Conservation (phyloP, 768 basidiomycete species). For the Neoboletus subvelutipes region DNA sequence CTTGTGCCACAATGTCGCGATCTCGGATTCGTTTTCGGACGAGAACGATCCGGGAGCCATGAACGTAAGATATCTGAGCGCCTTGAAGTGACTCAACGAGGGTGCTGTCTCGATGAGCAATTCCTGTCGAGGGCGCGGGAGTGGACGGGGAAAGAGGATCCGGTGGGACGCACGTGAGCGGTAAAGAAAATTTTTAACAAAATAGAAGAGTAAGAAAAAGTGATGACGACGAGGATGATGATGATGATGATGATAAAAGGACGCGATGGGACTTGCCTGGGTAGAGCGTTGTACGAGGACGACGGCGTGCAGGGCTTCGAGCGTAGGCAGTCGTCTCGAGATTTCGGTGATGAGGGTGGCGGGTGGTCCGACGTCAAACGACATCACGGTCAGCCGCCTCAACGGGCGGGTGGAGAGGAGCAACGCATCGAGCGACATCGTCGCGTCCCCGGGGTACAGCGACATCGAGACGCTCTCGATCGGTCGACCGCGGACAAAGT, state of each 20-base stretch:
- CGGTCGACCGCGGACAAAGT: conserved; percentile 48
- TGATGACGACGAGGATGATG: too few relatives aligned
- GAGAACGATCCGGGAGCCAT: conserved; percentile 43
- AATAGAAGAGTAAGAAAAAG: background rate
- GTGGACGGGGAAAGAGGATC: too few relatives aligned
- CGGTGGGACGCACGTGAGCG: background rate
- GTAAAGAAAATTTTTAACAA: background rate
- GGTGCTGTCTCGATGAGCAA: conserved; percentile 42
- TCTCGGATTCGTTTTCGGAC: conserved; percentile 43
- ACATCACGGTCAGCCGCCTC: conserved; percentile 55
- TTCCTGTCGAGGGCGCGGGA: conserved; percentile 30
- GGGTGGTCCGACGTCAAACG: conserved; percentile 50
- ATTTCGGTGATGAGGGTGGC: conserved; percentile 47
- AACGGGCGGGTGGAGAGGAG: conserved; percentile 39
- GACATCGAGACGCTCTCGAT: conserved; percentile 53
- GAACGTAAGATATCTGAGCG: conserved; percentile 54
- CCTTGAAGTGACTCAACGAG: conserved; percentile 43
- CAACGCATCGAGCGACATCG: conserved; percentile 46
- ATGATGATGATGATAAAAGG: background rate
- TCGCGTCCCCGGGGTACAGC: conserved; percentile 42
- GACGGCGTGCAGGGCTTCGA: conserved; percentile 64
- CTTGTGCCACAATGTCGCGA: conserved; percentile 55
- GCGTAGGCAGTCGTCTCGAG: conserved; percentile 42
- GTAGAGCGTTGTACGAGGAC: conserved; percentile 50
- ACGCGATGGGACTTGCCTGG: conserved; percentile 36